Percentiles rank a stretch among this genome's conserved stretches.
These are phyloP conservation scores for Candida dajiaensis DNA, from an alignment of 805 yeast genomes.

Conservation along the genomic window DNA sequence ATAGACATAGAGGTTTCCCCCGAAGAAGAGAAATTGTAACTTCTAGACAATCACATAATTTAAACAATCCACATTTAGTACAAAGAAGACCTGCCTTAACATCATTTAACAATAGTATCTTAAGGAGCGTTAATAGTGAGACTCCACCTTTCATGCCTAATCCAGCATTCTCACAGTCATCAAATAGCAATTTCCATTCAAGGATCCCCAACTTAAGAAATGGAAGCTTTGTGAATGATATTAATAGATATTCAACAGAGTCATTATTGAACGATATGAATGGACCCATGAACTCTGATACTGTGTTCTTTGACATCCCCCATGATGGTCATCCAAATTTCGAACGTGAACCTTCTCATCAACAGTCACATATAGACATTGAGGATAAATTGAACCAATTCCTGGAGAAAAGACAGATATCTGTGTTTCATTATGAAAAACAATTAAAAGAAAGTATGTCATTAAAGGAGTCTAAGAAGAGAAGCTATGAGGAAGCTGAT, in stretches of 20 bases:
- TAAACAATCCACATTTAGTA: background rate
- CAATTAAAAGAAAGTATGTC: background rate
- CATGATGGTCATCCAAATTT: background rate
- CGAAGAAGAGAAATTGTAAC: background rate
- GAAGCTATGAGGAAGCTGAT: background rate
- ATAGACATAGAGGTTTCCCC: background rate
- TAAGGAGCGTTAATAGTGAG: background rate
- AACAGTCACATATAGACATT: background rate
- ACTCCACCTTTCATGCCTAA: background rate
- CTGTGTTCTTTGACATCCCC: background rate
- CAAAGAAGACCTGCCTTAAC: background rate
- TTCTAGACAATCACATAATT: too few species aligned
- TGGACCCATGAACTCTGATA: background rate
- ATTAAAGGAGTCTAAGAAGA: background rate
- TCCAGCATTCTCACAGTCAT: background rate
- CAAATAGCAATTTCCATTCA: background rate
- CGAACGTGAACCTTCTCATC: background rate
- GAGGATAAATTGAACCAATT: slow-evolving; percentile 1
- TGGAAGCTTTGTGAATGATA: background rate
- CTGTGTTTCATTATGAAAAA: background rate
- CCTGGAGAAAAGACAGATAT: background rate
- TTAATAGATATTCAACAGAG: background rate
- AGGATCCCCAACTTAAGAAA: background rate
- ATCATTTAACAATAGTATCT: background rate
- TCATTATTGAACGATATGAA: background rate